Conservation (phyloP, 2,329 filamentous ascomycete species). For the Hypoxylon sp. region DNA sequence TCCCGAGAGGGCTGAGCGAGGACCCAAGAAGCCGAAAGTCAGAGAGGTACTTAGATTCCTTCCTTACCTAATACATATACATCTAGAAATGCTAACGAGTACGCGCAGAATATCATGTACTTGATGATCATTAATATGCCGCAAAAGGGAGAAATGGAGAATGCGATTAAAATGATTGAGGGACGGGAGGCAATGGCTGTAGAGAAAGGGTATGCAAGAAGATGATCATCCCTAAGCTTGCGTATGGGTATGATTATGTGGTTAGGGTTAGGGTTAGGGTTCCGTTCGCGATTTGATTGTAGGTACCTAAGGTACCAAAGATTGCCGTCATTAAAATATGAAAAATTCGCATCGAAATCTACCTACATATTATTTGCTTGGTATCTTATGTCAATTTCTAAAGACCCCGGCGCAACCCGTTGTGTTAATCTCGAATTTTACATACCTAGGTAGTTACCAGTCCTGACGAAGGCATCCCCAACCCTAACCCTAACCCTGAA, state of each 20-base stretch:
- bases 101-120: constrained; percentile 63
- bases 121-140: constrained; percentile 68
- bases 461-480: no score
- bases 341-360: no score
- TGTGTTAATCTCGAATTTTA: no score
- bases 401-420: no score
- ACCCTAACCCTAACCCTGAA: background rate
- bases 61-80: no score
- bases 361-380: no score
- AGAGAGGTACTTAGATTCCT: constrained; percentile 11
- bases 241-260: background rate
- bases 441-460: no score
- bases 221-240: background rate
- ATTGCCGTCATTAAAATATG: background rate
- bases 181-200: background rate
- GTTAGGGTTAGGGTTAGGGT: background rate
- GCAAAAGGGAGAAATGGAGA: constrained; percentile 59
- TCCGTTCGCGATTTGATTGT: background rate
- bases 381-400: no score
- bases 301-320: no score
- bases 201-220: constrained; percentile 6
- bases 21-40: constrained; percentile 25
- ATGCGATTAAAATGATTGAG: constrained; percentile 22
- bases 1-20: constrained; percentile 28
- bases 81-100: constrained; percentile 8